Evolutionary conservation across 257 asterid species (phyloP), one percentile per base, ranked within the genome.

Genomic region (Forsythia suspensa): DNA sequence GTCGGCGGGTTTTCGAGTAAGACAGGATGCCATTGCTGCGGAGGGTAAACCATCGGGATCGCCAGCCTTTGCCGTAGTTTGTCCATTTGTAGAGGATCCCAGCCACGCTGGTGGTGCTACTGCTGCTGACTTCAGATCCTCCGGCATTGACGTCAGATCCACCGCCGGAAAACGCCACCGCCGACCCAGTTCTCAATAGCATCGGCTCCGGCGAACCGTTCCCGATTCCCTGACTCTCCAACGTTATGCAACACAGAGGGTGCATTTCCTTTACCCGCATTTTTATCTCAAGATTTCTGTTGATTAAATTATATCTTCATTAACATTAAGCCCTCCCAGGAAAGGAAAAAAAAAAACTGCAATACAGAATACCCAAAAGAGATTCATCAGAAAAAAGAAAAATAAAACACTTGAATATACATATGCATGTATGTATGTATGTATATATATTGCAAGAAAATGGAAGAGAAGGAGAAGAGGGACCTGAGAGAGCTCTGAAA

Each of bases 231-330:
- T 89, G 41, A 34, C 89, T 87, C 88, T 93, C 98, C 29, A 94
- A 69, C 34, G 98, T 84, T 79, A 94, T 88, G 88, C 98, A 94
- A 76, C 98, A 94, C 4, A 94, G 91, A 24, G 98, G 98, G 86
- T 94, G 93, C 98, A 94, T 86, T 87, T 89, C 97, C 88, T 81
- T 92, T 76, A 90, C 95, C 68, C 97, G 96, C 98, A 94, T 94
- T 81, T 72, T 78, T 46, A 37, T 70, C 76, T 1, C 15, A 51
- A 51, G 5, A 13, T 51, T 4, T 51, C 8, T 24, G 38, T 24
- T 29, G 18, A 29, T 63, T 29, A 29, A 21, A 63, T 21, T 21
- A 63, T 63, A 63, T 63, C 70, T n/a, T 10, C 70, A 63, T 8
- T 20, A 59, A 59, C 36, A 63, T 63, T 29, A 63, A 63, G 18